Evolutionary conservation across 352 stramenopile genomes (phyloP), one percentile per base, ranked within the genome.

Genomic region (Phytophthora gonapodyides): DNA sequence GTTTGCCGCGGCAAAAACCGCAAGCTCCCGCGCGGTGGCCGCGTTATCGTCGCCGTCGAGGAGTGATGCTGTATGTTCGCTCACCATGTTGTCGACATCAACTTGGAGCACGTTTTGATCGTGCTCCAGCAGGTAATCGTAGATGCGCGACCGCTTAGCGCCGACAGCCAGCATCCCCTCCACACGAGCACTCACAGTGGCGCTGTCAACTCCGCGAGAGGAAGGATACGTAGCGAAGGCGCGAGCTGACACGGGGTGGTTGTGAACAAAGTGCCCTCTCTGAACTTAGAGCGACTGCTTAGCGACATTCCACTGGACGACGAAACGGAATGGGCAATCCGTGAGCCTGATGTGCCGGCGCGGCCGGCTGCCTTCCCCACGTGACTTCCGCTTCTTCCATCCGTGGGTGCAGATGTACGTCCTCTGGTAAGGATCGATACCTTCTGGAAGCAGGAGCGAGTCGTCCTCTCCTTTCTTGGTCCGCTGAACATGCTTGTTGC

Each of bases 61-160:
- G 11, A 46, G 5, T 4, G 21, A 53, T 1, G 34, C n/a, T 8
- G 19, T 40, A 13, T 49, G 21, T 2, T 38, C n/a, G 4, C 40
- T 38, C 1, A 58, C 51, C 21, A 58, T 42, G 51, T 58, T 58
- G 27, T 58, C 51, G 4, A 58, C n/a, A n/a, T n/a, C n/a, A n/a
- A n/a, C n/a, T n/a, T n/a, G n/a, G n/a, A n/a, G n/a, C n/a, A n/a
- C n/a, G 21, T 53, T 61, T 13, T 53, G 33, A 38, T 47, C 41
- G 33, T 60, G n/a, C 15, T 53, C 45, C 12, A 60, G 24, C 5
- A 60, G 27, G 27, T 51, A 60, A 30, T 50, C 42, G 30, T 60
- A 60, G 40, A 60, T 60, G 16, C 19, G 12, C 2, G 40, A 60
- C 1, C 52, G 15, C 40, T 51, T 38, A 19, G 37, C 40, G 1